phyloP scores from a whole-genome alignment of 1,284 basidiomycete genomes.

The Boletellus deceptivus region DNA sequence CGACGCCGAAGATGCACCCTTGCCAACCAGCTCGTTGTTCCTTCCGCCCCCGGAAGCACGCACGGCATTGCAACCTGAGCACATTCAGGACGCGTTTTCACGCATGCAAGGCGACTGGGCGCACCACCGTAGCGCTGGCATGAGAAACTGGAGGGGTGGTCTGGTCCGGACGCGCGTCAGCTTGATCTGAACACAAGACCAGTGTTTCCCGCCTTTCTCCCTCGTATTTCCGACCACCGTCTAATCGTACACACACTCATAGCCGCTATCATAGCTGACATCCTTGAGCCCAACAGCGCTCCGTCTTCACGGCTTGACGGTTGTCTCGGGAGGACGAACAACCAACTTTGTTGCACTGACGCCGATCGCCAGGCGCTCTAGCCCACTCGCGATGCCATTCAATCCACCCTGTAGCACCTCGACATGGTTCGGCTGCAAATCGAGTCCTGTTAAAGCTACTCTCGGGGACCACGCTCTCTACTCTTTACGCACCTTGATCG shows the following conservation, averaged over 20 bases:
- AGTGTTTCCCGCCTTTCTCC: background rate
- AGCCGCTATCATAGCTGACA: background rate
- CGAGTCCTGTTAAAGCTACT: too few relatives aligned
- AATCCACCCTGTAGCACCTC: conserved; percentile 21
- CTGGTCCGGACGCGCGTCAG: conserved; percentile 76
- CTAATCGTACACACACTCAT: background rate
- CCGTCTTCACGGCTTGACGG: background rate
- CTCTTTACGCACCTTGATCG: conserved; percentile 17
- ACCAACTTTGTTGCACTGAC: conserved; percentile 20
- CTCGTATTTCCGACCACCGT: background rate
- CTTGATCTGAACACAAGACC: conserved; percentile 53
- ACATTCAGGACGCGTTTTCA: conserved; percentile 87
- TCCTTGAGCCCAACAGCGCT: too few relatives aligned
- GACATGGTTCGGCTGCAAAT: conserved; percentile 16
- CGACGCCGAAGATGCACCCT: conserved; percentile 53
- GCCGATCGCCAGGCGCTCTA: conserved; percentile 8
- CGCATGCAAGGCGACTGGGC: conserved; percentile 85
- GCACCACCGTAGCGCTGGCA: conserved; percentile 75
- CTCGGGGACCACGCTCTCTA: too few relatives aligned
- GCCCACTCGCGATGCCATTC: conserved; percentile 10
- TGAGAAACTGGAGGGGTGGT: conserved; percentile 86
- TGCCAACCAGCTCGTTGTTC: conserved; percentile 72
- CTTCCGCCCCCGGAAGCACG: conserved; percentile 77
- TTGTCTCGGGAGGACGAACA: conserved; percentile 20
- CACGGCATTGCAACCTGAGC: conserved; percentile 74